Base-by-base conservation (phyloP, 352 stramenopile species). In the Saprolegnia parasitica region DNA sequence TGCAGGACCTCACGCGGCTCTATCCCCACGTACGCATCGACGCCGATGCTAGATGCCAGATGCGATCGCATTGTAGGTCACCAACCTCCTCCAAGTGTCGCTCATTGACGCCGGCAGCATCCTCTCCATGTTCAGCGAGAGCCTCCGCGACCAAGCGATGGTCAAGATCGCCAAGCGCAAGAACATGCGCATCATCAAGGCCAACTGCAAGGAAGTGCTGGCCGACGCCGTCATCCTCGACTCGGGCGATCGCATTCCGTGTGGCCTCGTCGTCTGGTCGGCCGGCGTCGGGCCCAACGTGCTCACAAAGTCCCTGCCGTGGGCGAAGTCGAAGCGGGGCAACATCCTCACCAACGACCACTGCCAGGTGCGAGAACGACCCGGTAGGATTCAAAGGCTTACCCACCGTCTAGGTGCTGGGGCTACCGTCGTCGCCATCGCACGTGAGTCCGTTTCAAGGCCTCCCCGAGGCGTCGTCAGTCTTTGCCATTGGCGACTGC, bases 401-500 rank as follows among this genome's bases (percentile, higher is more conserved):
- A 20, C 18, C 5, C 24, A n/a, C 16, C 2, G n/a, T n/a, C 4
- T 24, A 63, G 56, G 84, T 93, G n/a, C 49, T 88, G 13, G 84
- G 83, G 15, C 76, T 80, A 4, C 78, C 80, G 1, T 78, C 90
- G 60, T 77, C 88, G 32, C 81, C 90, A 67, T 42, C 77, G 18
- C 73, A 74, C 23, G 78, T 81, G 18, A 81, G 81, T 23, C 88
- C 84, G 56, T 37, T 71, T 23, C 42, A 52, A 15, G 80, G 83
- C 10, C 83, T 93, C 77, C 80, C 82, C 5, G 66, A 82, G n/a
- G 73, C 74, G 52, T 91, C 83, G n/a, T 86, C 86, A 56, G 84
- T 99, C 11, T 99, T 96, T 75, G 97, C 95, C 0, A 89, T 99
- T 56, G 97, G 97, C 37, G 97, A 99, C 77, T 98, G 92, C 58